phyloP scores from a whole-genome alignment of 2,329 filamentous ascomycete genomes.

The Pyricularia grisea region DNA sequence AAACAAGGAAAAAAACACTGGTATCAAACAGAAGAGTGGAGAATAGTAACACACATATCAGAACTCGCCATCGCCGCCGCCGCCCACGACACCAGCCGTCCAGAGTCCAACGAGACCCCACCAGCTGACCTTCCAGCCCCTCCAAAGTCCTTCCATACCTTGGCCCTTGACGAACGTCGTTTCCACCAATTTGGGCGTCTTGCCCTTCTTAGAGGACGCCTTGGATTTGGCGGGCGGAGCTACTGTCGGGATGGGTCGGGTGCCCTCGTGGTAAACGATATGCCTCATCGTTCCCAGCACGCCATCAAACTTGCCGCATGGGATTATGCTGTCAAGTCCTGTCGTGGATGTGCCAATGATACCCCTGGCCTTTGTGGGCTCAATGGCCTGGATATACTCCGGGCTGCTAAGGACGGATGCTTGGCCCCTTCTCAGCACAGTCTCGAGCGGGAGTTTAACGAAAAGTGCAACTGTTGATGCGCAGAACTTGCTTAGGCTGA shows the following conservation, averaged over 20 bases:
- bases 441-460: constrained; percentile 83
- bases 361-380: constrained; percentile 13
- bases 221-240: constrained; percentile 4
- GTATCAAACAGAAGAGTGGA: neutral
- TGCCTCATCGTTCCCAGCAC: constrained; percentile 85
- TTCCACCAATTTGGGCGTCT: constrained; percentile 25
- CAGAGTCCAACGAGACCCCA: constrained; percentile 69
- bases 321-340: constrained; percentile 64
- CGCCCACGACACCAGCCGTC: constrained; percentile 56
- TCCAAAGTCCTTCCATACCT: constrained; percentile 58
- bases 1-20: neutral
- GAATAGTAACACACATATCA: constrained; percentile 19
- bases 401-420: constrained; percentile 58
- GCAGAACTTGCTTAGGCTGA: constrained; percentile 74
- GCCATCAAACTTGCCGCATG: constrained; percentile 73
- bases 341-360: neutral
- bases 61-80: constrained; percentile 52
- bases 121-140: constrained; percentile 70
- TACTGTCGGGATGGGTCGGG: constrained; percentile 33
- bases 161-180: constrained; percentile 50
- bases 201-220: constrained; percentile 21
- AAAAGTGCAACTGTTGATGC: constrained; percentile 73
- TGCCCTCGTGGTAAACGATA: constrained; percentile 77
- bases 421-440: constrained; percentile 81
- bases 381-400: constrained; percentile 38